Evolutionary conservation across 1,284 basidiomycete species (phyloP).

Genomic region (Amylostereum chailletii): DNA sequence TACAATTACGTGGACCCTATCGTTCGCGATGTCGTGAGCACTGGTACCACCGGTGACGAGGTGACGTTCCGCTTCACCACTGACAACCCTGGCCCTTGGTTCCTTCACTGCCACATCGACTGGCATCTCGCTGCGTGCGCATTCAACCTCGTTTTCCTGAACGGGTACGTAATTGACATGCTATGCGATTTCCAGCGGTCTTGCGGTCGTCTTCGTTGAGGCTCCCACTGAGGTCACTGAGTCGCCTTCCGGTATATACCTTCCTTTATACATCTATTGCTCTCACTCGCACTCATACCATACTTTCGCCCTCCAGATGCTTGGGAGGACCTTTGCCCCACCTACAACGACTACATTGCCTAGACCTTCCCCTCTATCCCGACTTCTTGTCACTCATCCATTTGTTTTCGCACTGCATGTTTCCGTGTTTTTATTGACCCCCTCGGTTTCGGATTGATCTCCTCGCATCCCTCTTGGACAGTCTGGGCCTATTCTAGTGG

Average conservation of each 20-base stretch:
- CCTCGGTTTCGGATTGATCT: neutral
- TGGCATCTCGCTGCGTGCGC: too few species aligned
- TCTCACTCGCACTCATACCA: too few species aligned
- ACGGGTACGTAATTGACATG: too few species aligned
- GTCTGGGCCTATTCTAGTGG: neutral
- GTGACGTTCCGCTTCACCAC: slow-evolving; percentile 28
- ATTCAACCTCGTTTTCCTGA: too few species aligned
- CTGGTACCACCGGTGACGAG: slow-evolving; percentile 16
- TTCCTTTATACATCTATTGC: too few species aligned
- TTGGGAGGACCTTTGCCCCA: neutral
- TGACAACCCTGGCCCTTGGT: slow-evolving; percentile 33
- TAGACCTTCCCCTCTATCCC: neutral
- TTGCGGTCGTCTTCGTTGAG: neutral
- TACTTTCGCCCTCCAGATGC: neutral
- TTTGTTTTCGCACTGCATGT: neutral
- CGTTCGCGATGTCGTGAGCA: slow-evolving; percentile 24
- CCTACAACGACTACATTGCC: neutral
- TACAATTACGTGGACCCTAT: slow-evolving; percentile 22
- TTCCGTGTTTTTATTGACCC: neutral
- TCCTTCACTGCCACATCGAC: slow-evolving; percentile 31
- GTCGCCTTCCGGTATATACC: too few species aligned
- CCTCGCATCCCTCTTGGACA: neutral
- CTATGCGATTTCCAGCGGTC: too few species aligned
- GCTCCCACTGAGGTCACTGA: neutral
- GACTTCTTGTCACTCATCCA: neutral